Evolutionary conservation across 73 alveolate species (phyloP).

Genomic region (Tetrahymena borealis): DNA sequence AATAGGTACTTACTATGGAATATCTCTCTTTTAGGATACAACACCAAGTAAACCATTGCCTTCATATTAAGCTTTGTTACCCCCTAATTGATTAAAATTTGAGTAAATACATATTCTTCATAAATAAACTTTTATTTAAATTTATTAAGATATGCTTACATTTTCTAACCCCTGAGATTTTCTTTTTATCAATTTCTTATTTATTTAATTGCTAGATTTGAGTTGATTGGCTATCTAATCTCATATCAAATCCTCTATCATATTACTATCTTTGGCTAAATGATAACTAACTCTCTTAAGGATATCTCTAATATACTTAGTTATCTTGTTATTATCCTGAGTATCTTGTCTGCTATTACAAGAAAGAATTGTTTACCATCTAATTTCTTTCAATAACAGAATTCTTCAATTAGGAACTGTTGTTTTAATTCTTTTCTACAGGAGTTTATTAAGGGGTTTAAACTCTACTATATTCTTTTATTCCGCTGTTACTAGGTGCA

Average conservation of each 20-base stretch:
- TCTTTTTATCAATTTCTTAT: neutral
- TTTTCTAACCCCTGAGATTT: neutral
- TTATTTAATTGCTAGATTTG: neutral
- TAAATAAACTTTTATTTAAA: neutral
- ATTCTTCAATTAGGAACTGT: neutral
- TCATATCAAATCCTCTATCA: neutral
- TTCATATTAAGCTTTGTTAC: neutral
- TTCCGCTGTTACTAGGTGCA: neutral
- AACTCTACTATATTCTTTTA: neutral
- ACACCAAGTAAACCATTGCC: neutral
- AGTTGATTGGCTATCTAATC: neutral
- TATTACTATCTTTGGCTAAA: too few relatives aligned
- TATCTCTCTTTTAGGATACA: neutral
- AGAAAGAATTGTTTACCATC: neutral
- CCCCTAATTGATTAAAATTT: neutral
- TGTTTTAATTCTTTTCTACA: neutral
- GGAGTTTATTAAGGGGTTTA: neutral
- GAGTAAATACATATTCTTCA: neutral
- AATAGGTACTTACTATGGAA: too few relatives aligned
- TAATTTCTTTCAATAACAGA: neutral
- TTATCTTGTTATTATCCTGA: neutral
- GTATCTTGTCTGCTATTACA: neutral
- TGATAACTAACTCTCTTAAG: neutral
- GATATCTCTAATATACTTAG: neutral
- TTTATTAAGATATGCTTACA: neutral